A percentile compares a stretch with the other conserved stretches of the same genome.
phyloP scores from a whole-genome alignment of 495 filamentous ascomycete species.

The Aspergillus haitiensis region DNA sequence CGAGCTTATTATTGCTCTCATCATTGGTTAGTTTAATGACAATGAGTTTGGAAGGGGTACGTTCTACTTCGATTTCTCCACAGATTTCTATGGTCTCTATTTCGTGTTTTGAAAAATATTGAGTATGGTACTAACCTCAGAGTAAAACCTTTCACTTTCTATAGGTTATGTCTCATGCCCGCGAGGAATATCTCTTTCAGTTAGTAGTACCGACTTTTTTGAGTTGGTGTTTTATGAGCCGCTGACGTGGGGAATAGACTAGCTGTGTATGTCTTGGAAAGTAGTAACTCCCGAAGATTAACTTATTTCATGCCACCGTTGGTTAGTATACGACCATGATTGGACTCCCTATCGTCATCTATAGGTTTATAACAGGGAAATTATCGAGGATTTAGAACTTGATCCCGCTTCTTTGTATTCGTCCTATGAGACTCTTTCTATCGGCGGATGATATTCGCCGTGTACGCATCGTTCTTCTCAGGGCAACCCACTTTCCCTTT shows the following conservation, averaged over 20 bases:
- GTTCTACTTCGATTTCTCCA: constrained; percentile 29
- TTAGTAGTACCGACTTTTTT: constrained; percentile 39
- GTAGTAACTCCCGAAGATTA: constrained; percentile 71
- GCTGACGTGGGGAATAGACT: constrained; percentile 36
- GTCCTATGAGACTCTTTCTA: constrained; percentile 77
- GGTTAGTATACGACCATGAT: constrained; percentile 38
- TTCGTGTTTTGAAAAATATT: neutral
- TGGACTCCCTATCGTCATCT: constrained; percentile 18
- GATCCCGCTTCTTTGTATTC: constrained; percentile 76
- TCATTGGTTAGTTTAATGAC: constrained; percentile 89
- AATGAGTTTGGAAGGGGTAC: constrained; percentile 82
- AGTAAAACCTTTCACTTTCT: constrained; percentile 15
- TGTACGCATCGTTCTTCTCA: constrained; percentile 75
- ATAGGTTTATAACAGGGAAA: constrained; percentile 24
- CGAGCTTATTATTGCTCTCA: constrained; percentile 87
- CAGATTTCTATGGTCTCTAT: neutral
- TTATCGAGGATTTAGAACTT: constrained; percentile 63
- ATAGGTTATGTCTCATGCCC: constrained; percentile 60
- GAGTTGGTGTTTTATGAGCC: neutral
- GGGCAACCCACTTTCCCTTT: constrained; percentile 66
- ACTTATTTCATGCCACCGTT: constrained; percentile 75
- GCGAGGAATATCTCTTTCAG: constrained; percentile 84
- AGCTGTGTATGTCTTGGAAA: constrained; percentile 73
- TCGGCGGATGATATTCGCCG: constrained; percentile 68
- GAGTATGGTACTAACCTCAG: constrained; percentile 13